phyloP scores from a whole-genome alignment of 495 filamentous ascomycete species.

The Penicillium soppii region DNA sequence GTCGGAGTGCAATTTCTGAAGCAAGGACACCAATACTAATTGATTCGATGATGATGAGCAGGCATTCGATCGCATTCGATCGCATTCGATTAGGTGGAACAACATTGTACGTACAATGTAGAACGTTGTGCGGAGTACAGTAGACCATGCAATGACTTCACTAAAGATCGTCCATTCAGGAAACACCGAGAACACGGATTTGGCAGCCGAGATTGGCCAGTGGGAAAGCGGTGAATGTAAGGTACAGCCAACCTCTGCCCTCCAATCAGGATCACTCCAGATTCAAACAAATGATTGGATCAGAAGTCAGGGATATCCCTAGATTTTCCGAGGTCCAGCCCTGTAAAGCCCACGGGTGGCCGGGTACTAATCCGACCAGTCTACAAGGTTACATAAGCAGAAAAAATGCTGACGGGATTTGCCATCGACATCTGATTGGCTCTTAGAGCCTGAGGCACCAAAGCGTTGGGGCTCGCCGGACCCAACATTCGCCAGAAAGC shows the following conservation, averaged over 20 bases:
- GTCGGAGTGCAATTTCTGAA: too few species aligned
- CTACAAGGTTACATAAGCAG: not conserved
- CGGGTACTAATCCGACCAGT: too few species aligned
- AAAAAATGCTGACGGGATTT: not conserved
- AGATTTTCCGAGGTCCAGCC: not conserved
- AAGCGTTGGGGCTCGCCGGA: conserved; percentile 27
- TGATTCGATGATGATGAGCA: too few species aligned
- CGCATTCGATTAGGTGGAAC: too few species aligned
- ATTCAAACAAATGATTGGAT: not conserved
- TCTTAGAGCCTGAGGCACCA: conserved; percentile 16
- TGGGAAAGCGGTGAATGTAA: not conserved
- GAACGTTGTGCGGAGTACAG: too few species aligned
- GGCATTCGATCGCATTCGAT: too few species aligned
- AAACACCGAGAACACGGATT: not conserved
- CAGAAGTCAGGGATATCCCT: not conserved
- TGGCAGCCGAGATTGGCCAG: not conserved
- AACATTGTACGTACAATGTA: too few species aligned
- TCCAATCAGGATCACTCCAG: too few species aligned
- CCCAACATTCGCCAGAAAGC: conserved; percentile 33
- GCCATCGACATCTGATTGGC: conserved; percentile 1
- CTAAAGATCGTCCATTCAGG: not conserved
- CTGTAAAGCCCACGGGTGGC: not conserved
- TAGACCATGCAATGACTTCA: too few species aligned
- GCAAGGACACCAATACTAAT: too few species aligned
- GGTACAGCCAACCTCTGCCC: not conserved